These are phyloP conservation scores for Cercospora canescens DNA, from an alignment of 2,329 filamentous ascomycete genomes.

Conservation along the genomic window DNA sequence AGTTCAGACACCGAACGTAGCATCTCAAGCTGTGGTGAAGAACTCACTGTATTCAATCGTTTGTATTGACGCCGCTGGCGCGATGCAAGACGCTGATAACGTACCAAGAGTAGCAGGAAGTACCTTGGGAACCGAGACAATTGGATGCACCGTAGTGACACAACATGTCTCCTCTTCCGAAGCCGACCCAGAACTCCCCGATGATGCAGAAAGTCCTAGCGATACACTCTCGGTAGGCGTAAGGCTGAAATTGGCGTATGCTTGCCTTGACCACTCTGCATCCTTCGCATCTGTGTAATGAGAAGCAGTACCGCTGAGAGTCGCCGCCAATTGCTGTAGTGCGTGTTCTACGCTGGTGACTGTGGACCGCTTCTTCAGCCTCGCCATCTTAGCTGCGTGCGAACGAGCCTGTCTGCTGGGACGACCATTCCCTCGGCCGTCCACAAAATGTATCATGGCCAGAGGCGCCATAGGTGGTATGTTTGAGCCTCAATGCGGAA, in stretches of 20 bases:
- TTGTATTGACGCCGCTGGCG: not conserved
- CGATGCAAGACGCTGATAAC: not conserved
- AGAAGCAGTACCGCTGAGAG: not conserved
- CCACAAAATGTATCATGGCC: not conserved
- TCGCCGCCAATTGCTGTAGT: not conserved
- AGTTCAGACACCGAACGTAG: not conserved
- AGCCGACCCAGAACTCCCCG: not conserved
- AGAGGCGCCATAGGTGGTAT: not conserved
- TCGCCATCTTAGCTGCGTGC: not conserved
- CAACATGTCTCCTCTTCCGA: not conserved
- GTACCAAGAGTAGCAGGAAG: not conserved
- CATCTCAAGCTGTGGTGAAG: not conserved
- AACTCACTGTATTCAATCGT: not conserved
- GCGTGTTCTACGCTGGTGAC: not conserved
- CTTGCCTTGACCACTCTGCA: not conserved
- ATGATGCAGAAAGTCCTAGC: not conserved
- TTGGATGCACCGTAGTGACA: not conserved
- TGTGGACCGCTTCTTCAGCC: not conserved
- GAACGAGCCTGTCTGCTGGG: not conserved
- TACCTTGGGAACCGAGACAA: not conserved
- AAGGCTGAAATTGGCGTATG: not conserved
- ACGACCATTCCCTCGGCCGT: not conserved
- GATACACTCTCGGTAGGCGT: not conserved
- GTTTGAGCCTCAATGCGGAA: not conserved
- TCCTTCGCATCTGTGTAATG: not conserved